A percentile compares a stretch with the other conserved stretches of the same genome.
These are phyloP conservation scores for Phytophthora gonapodyides DNA, from an alignment of 352 stramenopile species.

Conservation along the genomic window DNA sequence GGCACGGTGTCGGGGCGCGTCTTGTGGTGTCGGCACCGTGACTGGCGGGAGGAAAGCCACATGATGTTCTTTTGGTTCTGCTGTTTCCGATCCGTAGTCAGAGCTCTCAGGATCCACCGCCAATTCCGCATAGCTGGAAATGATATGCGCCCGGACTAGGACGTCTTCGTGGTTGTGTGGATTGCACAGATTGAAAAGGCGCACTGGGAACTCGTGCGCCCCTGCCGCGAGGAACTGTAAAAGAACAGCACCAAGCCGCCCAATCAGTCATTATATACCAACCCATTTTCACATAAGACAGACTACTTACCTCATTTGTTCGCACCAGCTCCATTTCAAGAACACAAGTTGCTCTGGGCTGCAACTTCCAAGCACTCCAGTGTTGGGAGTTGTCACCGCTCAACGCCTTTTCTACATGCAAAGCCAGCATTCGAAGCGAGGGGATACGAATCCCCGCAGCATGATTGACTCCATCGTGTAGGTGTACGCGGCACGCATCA, in stretches of 20 bases:
- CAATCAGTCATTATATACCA: constrained; percentile 11
- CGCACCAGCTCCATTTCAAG: constrained; percentile 76
- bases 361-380: constrained; percentile 56
- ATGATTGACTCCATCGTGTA: constrained; percentile 24
- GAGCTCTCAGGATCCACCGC: constrained; percentile 80
- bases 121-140: constrained; percentile 85
- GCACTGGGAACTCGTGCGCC: constrained; percentile 59
- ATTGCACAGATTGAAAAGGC: constrained; percentile 81
- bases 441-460: constrained; percentile 27
- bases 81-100: constrained; percentile 32
- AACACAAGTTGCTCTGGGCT: constrained; percentile 47
- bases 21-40: constrained; percentile 62
- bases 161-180: constrained; percentile 80
- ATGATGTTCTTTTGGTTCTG: constrained; percentile 41
- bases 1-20: constrained; percentile 53
- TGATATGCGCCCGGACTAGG: constrained; percentile 67
- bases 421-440: constrained; percentile 49
- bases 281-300: not conserved
- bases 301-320: constrained; percentile 53
- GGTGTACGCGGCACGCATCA: constrained; percentile 34
- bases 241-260: not conserved
- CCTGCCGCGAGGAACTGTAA: constrained; percentile 56
- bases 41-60: constrained; percentile 77
- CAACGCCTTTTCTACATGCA: constrained; percentile 41
- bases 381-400: constrained; percentile 6